Base-by-base conservation (phyloP, 768 basidiomycete genomes). In the Lactarius evosmus region DNA sequence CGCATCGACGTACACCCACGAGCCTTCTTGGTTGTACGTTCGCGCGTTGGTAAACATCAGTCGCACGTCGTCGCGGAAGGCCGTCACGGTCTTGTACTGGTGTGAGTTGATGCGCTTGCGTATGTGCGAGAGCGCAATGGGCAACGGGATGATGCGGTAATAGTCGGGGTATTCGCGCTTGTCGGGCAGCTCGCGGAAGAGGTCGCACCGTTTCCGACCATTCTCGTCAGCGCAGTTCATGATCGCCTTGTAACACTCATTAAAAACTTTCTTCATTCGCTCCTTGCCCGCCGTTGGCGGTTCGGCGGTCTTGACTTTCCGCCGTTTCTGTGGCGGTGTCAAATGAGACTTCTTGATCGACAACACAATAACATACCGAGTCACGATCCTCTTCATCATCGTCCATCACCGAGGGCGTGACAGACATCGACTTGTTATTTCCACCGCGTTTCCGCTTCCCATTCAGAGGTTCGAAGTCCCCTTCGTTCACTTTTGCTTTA, bases 11-110 rank as follows among this genome's bases (percentile, higher is more conserved):
- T 95, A 96, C 40, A 97, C 94, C 90, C 92, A 93, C 0, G 93
- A 95, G 1, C 90, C 93, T 75, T 96, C 93, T 74, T 90, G 88
- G 74, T 98, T 98, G 80, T 93, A 98, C 50, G 85, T 90, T 70
- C 91, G 83, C 5, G 96, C 95, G 70, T 98, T 98, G 74, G 85
- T 82, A 75, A 95, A 98, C 89, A 99, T 95, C 61, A 94, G 82
- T 68, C 83, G 82, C 86, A 89, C 93, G 74, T 96, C 93, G 52
- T 85, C 83, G 62, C 83, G 79, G 77, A 86, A 94, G 61, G 83
- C 78, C 36, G 82, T 77, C 38, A 95, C 84, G 41, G 76, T 84
- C 79, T 92, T 93, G 79, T 94, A 93, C 61, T 82, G 79, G 51
- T 80, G 79, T 60, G 81, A 78, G 56, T 78, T 84, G 55, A 82